These are phyloP conservation scores for Cyberlindnera sargentensis DNA, from an alignment of 805 yeast genomes.

Conservation along the genomic window DNA sequence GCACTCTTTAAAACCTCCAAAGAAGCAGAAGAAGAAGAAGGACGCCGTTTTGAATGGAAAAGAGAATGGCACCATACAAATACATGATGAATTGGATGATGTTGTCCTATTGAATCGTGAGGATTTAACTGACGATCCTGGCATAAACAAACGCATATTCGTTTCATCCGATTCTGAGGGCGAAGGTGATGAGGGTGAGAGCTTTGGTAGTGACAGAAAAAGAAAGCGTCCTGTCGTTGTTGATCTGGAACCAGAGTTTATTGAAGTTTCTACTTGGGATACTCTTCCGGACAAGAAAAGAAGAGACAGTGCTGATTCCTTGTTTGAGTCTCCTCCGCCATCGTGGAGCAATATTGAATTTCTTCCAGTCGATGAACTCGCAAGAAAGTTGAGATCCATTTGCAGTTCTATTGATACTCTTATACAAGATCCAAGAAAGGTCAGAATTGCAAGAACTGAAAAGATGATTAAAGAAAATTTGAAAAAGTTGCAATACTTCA, in stretches of 20 bases:
- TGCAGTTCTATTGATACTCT: neutral
- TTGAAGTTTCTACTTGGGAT: neutral
- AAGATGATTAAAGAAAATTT: neutral
- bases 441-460: neutral
- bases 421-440: neutral
- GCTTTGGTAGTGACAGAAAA: neutral
- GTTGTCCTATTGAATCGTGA: too few relatives aligned
- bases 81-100: too few relatives aligned
- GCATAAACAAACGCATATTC: too few relatives aligned
- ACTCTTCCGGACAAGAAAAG: neutral
- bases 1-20: neutral
- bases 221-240: neutral
- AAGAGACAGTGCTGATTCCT: neutral
- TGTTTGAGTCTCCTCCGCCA: neutral
- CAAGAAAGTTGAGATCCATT: neutral
- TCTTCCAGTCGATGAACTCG: neutral
- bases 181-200: neutral
- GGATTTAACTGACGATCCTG: too few relatives aligned
- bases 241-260: neutral
- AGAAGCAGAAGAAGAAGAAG: neutral
- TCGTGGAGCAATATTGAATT: neutral
- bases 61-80: too few relatives aligned
- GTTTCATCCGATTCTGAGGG: neutral
- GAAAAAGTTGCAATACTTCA: conserved; percentile 1
- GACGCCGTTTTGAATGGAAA: conserved; percentile 1